These are phyloP conservation scores for Candida smagusa DNA, from an alignment of 1,139 yeast species.

Conservation along the genomic window DNA sequence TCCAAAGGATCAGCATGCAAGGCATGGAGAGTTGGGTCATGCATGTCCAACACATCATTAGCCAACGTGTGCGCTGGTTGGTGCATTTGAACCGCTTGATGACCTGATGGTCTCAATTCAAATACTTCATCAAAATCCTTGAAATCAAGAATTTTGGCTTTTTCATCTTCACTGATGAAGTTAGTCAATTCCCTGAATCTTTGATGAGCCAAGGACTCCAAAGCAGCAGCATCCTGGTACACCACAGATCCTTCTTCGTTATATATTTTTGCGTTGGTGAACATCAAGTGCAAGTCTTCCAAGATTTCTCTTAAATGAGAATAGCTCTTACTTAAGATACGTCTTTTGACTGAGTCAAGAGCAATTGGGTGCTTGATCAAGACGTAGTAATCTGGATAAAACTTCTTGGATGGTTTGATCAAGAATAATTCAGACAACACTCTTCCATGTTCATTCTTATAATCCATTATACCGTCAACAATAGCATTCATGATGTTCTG, in stretches of 20 bases:
- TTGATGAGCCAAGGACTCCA: conserved; percentile 51
- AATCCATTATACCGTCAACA: conserved; percentile 42
- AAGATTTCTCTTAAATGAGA: conserved; percentile 55
- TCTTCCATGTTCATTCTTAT: conserved; percentile 42
- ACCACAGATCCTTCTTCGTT: conserved; percentile 88
- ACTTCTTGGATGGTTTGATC: conserved; percentile 64
- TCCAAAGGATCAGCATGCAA: not conserved
- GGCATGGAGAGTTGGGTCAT: not conserved
- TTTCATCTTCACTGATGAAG: conserved; percentile 22
- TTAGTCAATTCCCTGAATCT: conserved; percentile 28
- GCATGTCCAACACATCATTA: not conserved
- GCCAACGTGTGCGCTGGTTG: not conserved
- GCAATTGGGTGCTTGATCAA: conserved; percentile 82
- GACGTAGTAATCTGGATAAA: conserved; percentile 85
- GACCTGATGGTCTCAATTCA: conserved; percentile 35
- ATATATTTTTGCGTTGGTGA: conserved; percentile 79
- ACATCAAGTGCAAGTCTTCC: conserved; percentile 74
- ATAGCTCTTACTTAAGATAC: conserved; percentile 54
- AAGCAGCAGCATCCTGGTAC: conserved; percentile 67
- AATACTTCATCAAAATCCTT: conserved; percentile 46
- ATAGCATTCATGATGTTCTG: conserved; percentile 41
- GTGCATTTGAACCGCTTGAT: conserved; percentile 19
- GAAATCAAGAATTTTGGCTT: conserved; percentile 40
- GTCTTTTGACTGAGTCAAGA: conserved; percentile 61
- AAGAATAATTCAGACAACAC: conserved; percentile 59